Evolutionary conservation across 192 early-diverging fungal species (phyloP), one percentile per base, ranked within the genome.

Genomic region (Coemansia javaensis): DNA sequence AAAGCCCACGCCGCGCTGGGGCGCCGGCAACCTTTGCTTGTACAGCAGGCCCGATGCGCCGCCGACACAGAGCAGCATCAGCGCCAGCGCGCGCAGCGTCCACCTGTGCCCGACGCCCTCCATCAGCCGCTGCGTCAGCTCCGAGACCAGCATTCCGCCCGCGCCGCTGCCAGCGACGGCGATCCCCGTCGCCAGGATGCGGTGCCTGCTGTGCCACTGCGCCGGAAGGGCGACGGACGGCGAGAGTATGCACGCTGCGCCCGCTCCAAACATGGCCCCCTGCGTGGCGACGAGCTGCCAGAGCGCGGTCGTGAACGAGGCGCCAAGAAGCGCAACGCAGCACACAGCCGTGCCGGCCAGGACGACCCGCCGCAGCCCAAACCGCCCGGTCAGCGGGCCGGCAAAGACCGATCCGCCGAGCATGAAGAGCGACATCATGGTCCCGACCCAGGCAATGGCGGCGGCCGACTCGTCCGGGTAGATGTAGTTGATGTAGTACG

Each of bases 251-350:
- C 89, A 60, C 3, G 78, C 75, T 5, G 76, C 63, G 9, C 87
- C 88, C 30, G 86, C 40, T 5, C 88, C 90, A 66, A 85, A 84
- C 53, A 93, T 52, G 21, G 86, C 48, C 7, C 84, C 84, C 53
- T 90, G 88, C 4, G 87, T 81, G 24, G 86, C 47, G 15, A 85
- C 73, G 3, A 89, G 57, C 35, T 90, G 85, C 85, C 86, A 88
- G 1, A 84, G 49, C 21, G 67, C 33, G 11, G 34, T 49, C 14
- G 66, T 52, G 32, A 73, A 63, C 8, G 57, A 65, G 4, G 69
- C 56, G 4, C 65, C 22, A 9, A 73, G 30, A 9, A 73, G 56
- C 6, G 53, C 47, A 8, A 36, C 7, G 31, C 40, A 41, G 48
- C 56, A 60, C 4, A 65, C 50, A 1, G 37, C 10, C 12, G 69